A percentile compares a stretch with the other conserved stretches of the same genome.
These are phyloP conservation scores for Boeremia lycopersici DNA, from an alignment of 2,329 filamentous ascomycete species.

Conservation along the genomic window DNA sequence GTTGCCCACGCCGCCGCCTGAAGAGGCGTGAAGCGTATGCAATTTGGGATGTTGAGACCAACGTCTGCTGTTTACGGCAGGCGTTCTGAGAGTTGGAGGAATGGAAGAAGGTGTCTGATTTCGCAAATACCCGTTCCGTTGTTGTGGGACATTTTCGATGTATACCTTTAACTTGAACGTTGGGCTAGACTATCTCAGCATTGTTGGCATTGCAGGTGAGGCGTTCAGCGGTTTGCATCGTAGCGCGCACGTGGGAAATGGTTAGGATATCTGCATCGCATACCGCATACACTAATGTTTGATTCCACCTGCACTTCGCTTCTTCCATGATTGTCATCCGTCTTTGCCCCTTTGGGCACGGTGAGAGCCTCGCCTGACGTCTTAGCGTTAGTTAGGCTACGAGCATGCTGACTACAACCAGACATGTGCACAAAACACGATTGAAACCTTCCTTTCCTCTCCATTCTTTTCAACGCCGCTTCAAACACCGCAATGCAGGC, in stretches of 20 bases:
- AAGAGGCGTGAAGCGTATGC: conserved; percentile 13
- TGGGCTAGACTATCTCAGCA: conserved; percentile 3
- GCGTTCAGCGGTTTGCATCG: background rate
- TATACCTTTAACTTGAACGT: conserved; percentile 15
- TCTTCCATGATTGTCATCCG: too few relatives aligned
- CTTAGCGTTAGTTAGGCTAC: background rate
- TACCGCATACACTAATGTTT: background rate
- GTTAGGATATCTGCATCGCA: conserved; percentile 5
- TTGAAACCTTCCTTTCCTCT: background rate
- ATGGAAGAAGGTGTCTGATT: conserved; percentile 3
- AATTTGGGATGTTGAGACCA: background rate
- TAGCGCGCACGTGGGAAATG: background rate
- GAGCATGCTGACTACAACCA: background rate
- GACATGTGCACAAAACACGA: background rate
- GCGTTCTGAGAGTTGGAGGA: background rate
- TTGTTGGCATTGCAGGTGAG: background rate
- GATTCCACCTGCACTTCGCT: background rate
- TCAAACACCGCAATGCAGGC: background rate
- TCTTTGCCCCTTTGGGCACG: background rate
- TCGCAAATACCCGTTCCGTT: conserved; percentile 18
- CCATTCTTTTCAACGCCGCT: too few relatives aligned
- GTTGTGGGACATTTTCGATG: conserved; percentile 13
- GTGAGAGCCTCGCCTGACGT: background rate
- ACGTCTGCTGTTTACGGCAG: background rate
- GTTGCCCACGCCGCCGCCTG: conserved; percentile 41